Percentiles rank a stretch among this genome's conserved stretches.
Evolutionary conservation across 2,329 filamentous ascomycete genomes (phyloP).

Genomic region (Ceratocystis eucalypticola): DNA sequence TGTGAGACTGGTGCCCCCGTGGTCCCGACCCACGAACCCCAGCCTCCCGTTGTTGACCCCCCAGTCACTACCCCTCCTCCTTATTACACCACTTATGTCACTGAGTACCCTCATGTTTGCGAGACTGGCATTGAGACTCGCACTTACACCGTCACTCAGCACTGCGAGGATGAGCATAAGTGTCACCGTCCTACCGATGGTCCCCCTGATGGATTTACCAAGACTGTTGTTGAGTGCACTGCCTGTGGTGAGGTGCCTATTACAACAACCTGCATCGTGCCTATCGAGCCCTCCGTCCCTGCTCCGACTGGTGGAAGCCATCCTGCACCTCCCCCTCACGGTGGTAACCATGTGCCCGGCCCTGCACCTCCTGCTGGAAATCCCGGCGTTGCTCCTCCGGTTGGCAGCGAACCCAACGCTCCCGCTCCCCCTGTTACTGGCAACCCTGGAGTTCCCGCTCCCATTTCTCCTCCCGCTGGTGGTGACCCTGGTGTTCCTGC

Average conservation of each 20-base stretch:
- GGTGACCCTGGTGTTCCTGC: background rate
- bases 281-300: background rate
- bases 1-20: slow-evolving; percentile 6
- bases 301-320: background rate
- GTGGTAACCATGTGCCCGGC: background rate
- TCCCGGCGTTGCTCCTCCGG: background rate
- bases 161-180: slow-evolving; percentile 8
- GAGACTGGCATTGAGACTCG: slow-evolving; percentile 17
- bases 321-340: background rate
- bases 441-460: background rate
- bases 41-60: background rate
- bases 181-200: slow-evolving; percentile 14
- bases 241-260: slow-evolving; percentile 8
- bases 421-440: background rate
- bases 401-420: background rate
- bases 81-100: slow-evolving; percentile 15
- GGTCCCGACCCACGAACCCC: background rate
- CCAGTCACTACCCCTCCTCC: background rate
- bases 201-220: slow-evolving; percentile 18
- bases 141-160: slow-evolving; percentile 20
- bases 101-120: slow-evolving; percentile 15
- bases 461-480: background rate
- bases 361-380: background rate
- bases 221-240: slow-evolving; percentile 15
- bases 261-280: slow-evolving; percentile 10